Evolutionary conservation across 345 rosid species (phyloP).

Genomic region (Rhizophora apiculata): DNA sequence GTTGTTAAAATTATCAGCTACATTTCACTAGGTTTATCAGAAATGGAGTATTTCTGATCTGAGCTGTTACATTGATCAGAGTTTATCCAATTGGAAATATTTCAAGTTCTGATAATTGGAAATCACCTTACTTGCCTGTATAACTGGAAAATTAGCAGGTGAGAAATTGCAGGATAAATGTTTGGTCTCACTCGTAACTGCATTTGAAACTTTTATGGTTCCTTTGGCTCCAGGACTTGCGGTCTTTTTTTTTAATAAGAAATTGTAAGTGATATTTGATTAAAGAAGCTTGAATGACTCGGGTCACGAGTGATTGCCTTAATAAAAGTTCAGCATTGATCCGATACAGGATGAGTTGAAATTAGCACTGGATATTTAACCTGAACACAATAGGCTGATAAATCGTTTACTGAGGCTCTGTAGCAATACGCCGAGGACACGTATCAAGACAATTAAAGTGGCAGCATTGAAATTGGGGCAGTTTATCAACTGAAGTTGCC

Average conservation of each 20-base stretch:
- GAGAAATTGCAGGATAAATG: background rate
- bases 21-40: background rate
- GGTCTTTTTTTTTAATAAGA: no score
- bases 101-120: background rate
- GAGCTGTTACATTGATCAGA: background rate
- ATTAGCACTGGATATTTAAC: background rate
- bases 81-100: background rate
- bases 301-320: no score
- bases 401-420: no score
- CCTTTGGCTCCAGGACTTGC: no score
- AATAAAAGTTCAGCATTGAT: background rate
- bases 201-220: no score
- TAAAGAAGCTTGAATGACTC: no score
- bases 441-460: slow-evolving; percentile 41
- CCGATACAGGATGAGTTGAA: background rate
- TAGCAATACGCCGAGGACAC: slow-evolving; percentile 57
- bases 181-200: background rate
- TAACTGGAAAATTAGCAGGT: background rate
- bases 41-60: background rate
- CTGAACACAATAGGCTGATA: no score
- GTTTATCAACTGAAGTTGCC: slow-evolving; percentile 66
- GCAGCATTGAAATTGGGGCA: slow-evolving; percentile 63
- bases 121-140: background rate
- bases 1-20: background rate
- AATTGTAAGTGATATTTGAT: no score